Conservation (phyloP, 108 stramenopile species). For the Cyclotella sp. region DNA sequence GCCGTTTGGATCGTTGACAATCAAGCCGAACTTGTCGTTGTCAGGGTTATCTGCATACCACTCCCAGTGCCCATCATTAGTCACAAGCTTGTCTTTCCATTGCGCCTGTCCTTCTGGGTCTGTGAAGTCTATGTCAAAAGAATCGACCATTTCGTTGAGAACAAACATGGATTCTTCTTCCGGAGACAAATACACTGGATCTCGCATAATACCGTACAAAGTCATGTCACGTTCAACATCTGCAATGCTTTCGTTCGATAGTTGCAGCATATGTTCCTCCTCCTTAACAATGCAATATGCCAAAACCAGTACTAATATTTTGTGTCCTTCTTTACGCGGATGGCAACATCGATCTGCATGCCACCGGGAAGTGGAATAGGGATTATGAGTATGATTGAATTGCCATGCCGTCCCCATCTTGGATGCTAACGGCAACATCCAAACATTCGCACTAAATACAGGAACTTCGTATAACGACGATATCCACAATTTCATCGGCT, state of each 20-base stretch:
- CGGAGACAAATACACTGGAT: conserved; percentile 42
- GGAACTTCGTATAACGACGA: conserved; percentile 47
- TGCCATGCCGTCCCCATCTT: conserved; percentile 30
- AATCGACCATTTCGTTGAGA: background rate
- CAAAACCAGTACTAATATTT: conserved; percentile 33
- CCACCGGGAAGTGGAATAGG: conserved; percentile 24
- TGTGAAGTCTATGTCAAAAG: conserved; percentile 31
- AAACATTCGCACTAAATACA: conserved; percentile 33
- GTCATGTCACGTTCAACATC: conserved; percentile 40
- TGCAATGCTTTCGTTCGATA: background rate
- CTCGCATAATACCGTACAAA: conserved; percentile 22
- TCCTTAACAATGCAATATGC: conserved; percentile 39
- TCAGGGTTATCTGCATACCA: conserved; percentile 46
- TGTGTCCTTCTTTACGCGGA: conserved; percentile 26
- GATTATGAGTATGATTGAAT: conserved; percentile 25
- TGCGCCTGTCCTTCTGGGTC: conserved; percentile 18
- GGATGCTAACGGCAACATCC: conserved; percentile 43
- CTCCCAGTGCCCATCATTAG: conserved; percentile 29
- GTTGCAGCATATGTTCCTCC: conserved; percentile 23
- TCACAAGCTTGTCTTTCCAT: conserved; percentile 27
- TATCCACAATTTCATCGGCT: conserved; percentile 44
- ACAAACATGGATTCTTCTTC: conserved; percentile 43
- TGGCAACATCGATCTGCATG: conserved; percentile 45
- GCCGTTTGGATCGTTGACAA: conserved; percentile 17
- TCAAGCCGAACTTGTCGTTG: conserved; percentile 47